A percentile compares a stretch with the other conserved stretches of the same genome.
Evolutionary conservation across 805 yeast genomes (phyloP).

Genomic region (Monosporozyma servazzii): DNA sequence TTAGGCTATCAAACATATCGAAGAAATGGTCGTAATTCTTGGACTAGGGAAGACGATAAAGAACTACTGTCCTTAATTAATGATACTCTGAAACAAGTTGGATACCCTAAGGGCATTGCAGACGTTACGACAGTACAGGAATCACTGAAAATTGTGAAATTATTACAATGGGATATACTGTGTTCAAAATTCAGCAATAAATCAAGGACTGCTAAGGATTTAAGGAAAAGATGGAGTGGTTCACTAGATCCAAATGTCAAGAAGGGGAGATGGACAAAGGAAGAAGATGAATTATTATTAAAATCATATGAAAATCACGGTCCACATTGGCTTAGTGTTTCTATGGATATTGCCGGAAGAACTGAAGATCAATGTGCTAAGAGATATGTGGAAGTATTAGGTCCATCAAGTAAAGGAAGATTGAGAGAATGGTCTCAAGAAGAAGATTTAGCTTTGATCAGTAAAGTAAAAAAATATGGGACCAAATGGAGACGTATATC

Average conservation of each 20-base stretch:
- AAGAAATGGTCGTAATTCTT: slow-evolving; percentile 51
- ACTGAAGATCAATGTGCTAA: slow-evolving; percentile 95
- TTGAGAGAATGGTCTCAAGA: slow-evolving; percentile 69
- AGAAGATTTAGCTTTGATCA: slow-evolving; percentile 66
- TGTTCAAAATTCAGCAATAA: slow-evolving; percentile 38
- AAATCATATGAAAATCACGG: slow-evolving; percentile 63
- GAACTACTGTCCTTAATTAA: slow-evolving; percentile 38
- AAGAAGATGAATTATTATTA: slow-evolving; percentile 61
- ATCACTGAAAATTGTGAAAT: slow-evolving; percentile 24
- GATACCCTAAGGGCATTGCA: slow-evolving; percentile 30
- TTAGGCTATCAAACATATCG: slow-evolving; percentile 69
- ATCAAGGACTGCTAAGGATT: slow-evolving; percentile 66
- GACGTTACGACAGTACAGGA: slow-evolving; percentile 22
- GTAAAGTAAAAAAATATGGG: slow-evolving; percentile 60
- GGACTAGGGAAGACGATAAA: slow-evolving; percentile 72
- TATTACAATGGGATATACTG: slow-evolving; percentile 55
- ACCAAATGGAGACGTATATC: slow-evolving; percentile 86
- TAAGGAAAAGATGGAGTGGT: slow-evolving; percentile 80
- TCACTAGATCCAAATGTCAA: slow-evolving; percentile 74
- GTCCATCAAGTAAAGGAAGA: slow-evolving; percentile 69
- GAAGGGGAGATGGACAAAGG: slow-evolving; percentile 80
- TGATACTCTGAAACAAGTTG: slow-evolving; percentile 27
- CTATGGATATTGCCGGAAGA: slow-evolving; percentile 67
- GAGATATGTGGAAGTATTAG: slow-evolving; percentile 78
- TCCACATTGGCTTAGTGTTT: slow-evolving; percentile 78